Evolutionary conservation across 2,329 filamentous ascomycete species (phyloP).

Genomic region (Davidsoniella australis): DNA sequence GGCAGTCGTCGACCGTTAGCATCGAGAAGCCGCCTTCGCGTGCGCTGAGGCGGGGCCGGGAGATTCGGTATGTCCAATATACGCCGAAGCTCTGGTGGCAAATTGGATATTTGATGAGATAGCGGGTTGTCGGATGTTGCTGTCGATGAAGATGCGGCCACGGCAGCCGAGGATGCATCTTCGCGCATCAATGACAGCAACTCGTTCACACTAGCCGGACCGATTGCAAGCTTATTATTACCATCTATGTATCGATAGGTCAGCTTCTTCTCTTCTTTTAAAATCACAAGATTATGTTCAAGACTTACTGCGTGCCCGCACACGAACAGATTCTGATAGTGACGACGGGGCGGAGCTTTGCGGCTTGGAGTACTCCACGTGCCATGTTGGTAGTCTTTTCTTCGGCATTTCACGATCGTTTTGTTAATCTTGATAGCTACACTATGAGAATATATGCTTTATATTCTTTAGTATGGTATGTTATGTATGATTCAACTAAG

Average conservation of each 20-base stretch:
- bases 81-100: background rate
- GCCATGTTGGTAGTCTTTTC: slow-evolving; percentile 1
- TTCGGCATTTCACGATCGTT: background rate
- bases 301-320: background rate
- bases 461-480: too few species aligned
- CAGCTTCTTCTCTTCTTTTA: too few species aligned
- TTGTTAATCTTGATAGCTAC: too few species aligned
- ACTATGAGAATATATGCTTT: too few species aligned
- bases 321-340: background rate
- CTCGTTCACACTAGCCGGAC: too few species aligned
- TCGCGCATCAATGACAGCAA: background rate
- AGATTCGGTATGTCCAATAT: background rate
- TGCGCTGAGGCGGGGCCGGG: background rate
- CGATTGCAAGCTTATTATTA: background rate
- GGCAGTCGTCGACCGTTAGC: background rate
- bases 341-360: background rate
- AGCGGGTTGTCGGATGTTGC: background rate
- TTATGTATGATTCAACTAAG: too few species aligned
- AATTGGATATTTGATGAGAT: background rate
- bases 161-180: background rate
- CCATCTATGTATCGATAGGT: too few species aligned
- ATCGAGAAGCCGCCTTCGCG: background rate
- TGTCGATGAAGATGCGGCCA: background rate
- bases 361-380: slow-evolving; percentile 1
- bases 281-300: too few species aligned